Evolutionary conservation across 768 basidiomycete species (phyloP).

Genomic region (Auricularia sp.): DNA sequence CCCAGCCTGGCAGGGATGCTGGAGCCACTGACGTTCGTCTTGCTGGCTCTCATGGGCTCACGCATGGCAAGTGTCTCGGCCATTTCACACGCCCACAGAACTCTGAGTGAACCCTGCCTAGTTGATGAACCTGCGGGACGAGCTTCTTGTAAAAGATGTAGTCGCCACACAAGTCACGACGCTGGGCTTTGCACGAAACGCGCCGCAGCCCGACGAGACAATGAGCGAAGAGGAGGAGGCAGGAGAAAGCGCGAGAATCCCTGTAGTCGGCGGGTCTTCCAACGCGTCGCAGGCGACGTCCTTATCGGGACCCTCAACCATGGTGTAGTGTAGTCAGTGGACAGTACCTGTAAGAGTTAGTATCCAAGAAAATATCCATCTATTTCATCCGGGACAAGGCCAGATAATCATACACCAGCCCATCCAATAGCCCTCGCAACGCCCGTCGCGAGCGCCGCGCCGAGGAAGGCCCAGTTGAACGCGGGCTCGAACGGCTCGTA

Average conservation of each 20-base stretch:
- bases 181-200: too few species aligned
- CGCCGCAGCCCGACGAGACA: too few species aligned
- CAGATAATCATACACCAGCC: not conserved
- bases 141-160: not conserved
- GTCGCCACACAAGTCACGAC: too few species aligned
- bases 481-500: conserved; percentile 65
- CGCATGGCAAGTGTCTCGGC: not conserved
- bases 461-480: conserved; percentile 65
- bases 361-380: too few species aligned
- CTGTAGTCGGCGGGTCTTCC: too few species aligned
- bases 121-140: not conserved
- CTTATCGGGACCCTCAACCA: too few species aligned
- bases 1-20: not conserved
- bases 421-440: conserved; percentile 22
- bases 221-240: too few species aligned
- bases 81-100: not conserved
- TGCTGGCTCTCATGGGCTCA: not conserved
- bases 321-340: too few species aligned
- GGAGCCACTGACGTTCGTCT: not conserved
- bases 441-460: conserved; percentile 42
- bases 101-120: not conserved
- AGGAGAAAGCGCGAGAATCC: too few species aligned
- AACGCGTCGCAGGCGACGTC: too few species aligned
- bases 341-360: too few species aligned
- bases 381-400: not conserved